Percentiles rank a stretch among this genome's conserved stretches.
Evolutionary conservation across 768 basidiomycete genomes (phyloP).

Genomic region (Suillus subalutaceus): DNA sequence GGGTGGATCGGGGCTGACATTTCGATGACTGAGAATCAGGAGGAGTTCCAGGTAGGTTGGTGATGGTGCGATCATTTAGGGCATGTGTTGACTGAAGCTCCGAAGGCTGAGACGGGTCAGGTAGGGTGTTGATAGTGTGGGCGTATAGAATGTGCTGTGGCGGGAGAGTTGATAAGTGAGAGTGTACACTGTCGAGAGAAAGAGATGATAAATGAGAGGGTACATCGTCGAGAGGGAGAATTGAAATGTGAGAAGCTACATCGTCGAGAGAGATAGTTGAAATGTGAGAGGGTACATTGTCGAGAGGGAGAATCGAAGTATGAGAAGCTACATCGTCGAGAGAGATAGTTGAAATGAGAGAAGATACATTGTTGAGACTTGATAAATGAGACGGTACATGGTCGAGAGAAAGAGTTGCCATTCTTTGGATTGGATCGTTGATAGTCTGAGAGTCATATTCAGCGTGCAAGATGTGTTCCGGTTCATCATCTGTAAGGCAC

Average conservation of each 20-base stretch:
- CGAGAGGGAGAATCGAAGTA: neutral
- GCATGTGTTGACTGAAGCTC: neutral
- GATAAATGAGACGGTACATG: neutral
- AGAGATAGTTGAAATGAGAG: neutral
- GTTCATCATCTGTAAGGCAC: neutral
- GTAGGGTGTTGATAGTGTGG: neutral
- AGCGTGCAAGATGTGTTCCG: neutral
- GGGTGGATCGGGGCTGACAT: neutral
- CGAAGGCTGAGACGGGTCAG: neutral
- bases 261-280: neutral
- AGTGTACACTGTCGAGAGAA: neutral
- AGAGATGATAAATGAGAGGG: neutral
- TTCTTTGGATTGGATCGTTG: neutral
- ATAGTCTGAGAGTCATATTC: neutral
- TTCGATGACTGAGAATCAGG: neutral
- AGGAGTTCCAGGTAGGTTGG: too few relatives aligned
- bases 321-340: neutral
- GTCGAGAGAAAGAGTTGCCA: neutral
- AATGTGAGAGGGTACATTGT: neutral
- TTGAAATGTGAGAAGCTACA: neutral
- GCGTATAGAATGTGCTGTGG: neutral
- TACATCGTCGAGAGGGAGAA: neutral
- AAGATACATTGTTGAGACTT: neutral
- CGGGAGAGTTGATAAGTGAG: neutral
- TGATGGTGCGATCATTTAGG: neutral